A percentile compares a stretch with the other conserved stretches of the same genome.
Evolutionary conservation across 768 basidiomycete genomes (phyloP).

Genomic region (Neoboletus subvelutipes): DNA sequence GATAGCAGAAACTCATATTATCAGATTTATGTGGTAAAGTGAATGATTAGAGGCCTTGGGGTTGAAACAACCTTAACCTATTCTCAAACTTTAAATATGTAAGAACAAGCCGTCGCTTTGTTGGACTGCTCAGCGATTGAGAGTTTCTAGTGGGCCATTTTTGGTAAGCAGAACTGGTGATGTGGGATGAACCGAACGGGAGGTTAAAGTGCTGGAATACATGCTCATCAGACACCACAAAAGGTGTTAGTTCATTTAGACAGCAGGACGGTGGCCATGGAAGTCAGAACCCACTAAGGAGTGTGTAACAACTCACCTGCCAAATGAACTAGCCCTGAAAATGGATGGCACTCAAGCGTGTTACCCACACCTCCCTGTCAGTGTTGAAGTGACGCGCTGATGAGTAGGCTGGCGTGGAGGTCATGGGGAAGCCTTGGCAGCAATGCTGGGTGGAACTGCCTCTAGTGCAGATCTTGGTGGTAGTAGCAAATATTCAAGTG

Average conservation of each 20-base stretch:
- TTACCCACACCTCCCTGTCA: slow-evolving; percentile 82
- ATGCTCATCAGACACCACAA: no score
- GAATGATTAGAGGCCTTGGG: background rate
- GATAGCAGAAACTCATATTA: slow-evolving; percentile 62
- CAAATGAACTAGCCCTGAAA: slow-evolving; percentile 90
- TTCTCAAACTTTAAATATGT: slow-evolving; percentile 70
- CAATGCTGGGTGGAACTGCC: no score
- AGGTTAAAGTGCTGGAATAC: slow-evolving; percentile 82
- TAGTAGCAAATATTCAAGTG: no score
- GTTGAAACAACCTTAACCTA: slow-evolving; percentile 37
- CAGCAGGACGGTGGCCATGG: slow-evolving; percentile 88
- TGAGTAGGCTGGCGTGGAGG: slow-evolving; percentile 81
- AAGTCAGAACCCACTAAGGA: slow-evolving; percentile 85
- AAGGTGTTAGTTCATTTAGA: no score
- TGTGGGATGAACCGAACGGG: slow-evolving; percentile 69
- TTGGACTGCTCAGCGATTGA: slow-evolving; percentile 55
- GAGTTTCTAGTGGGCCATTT: slow-evolving; percentile 74
- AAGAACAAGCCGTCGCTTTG: slow-evolving; percentile 52
- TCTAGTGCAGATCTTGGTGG: no score
- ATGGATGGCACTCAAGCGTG: slow-evolving; percentile 88
- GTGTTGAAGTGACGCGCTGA: slow-evolving; percentile 68
- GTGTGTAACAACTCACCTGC: no score
- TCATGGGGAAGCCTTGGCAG: no score
- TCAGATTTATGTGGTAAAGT: slow-evolving; percentile 4
- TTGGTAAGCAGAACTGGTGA: slow-evolving; percentile 73